phyloP scores from a whole-genome alignment of 495 filamentous ascomycete species.

The Penicillium parvum region DNA sequence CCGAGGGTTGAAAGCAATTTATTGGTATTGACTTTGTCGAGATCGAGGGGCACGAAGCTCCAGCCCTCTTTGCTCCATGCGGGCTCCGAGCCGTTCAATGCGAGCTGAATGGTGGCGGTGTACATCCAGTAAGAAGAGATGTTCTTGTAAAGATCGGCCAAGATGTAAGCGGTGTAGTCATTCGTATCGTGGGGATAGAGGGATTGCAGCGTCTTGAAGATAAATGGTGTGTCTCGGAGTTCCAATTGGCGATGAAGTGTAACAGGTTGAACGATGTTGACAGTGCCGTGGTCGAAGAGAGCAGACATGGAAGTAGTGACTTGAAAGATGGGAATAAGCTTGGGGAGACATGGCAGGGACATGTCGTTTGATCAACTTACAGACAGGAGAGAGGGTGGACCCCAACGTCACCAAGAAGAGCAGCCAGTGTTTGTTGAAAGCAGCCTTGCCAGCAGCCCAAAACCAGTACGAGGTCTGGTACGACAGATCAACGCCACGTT shows the following conservation, averaged over 20 bases:
- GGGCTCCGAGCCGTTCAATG: constrained; percentile 28
- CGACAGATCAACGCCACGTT: constrained; percentile 19
- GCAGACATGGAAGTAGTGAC: constrained; percentile 39
- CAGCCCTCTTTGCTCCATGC: constrained; percentile 35
- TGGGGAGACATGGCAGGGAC: neutral
- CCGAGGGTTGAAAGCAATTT: neutral
- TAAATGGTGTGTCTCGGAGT: constrained; percentile 14
- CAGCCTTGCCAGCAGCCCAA: constrained; percentile 27
- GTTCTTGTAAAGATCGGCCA: constrained; percentile 12
- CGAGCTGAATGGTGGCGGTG: constrained; percentile 27
- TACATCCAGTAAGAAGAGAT: constrained; percentile 27
- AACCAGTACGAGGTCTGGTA: constrained; percentile 30
- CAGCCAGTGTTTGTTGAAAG: constrained; percentile 28
- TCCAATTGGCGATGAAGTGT: constrained; percentile 14
- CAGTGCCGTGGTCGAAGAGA: constrained; percentile 22
- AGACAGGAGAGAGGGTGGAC: constrained; percentile 25
- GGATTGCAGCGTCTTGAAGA: constrained; percentile 6
- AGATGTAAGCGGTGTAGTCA: constrained; percentile 4
- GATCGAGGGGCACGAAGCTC: constrained; percentile 29
- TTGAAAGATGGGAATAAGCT: constrained; percentile 5
- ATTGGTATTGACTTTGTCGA: constrained; percentile 1
- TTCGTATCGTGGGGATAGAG: constrained; percentile 2
- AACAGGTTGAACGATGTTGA: constrained; percentile 6
- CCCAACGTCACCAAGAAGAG: constrained; percentile 27
- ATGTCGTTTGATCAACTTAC: constrained; percentile 18